phyloP scores from a whole-genome alignment of 2,329 filamentous ascomycete genomes.

The Trichoderma polysporum region DNA sequence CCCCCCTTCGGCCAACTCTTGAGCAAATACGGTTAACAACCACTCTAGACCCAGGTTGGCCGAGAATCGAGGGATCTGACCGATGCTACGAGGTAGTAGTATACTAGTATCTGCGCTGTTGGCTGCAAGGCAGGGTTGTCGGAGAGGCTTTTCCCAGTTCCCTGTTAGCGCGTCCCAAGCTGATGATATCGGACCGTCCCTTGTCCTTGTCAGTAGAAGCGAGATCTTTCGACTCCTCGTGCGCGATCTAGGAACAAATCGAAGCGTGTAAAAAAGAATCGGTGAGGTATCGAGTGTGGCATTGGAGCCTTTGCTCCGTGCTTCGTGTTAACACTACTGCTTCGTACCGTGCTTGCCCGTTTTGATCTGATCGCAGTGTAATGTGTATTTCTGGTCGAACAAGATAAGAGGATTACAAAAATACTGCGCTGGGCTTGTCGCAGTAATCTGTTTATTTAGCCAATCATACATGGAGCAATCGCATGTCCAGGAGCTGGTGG shows the following conservation, averaged over 20 bases:
- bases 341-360: neutral
- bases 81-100: constrained; percentile 11
- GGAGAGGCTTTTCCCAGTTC: neutral
- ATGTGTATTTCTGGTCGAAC: neutral
- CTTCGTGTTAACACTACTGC: neutral
- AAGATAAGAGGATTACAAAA: neutral
- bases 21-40: constrained; percentile 6
- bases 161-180: constrained; percentile 9
- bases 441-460: neutral
- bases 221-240: constrained; percentile 20
- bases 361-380: neutral
- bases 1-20: constrained; percentile 20
- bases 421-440: no score
- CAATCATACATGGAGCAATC: neutral
- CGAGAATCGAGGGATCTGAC: constrained; percentile 21
- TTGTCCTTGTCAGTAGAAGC: constrained; percentile 20
- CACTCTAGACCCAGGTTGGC: constrained; percentile 14
- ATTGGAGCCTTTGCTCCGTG: neutral
- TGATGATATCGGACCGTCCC: constrained; percentile 16
- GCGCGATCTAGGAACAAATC: constrained; percentile 21
- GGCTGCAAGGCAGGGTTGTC: constrained; percentile 7
- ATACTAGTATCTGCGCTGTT: neutral
- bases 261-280: neutral
- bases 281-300: neutral
- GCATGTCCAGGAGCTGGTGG: neutral